These are phyloP conservation scores for Fusarium pininemorale DNA, from an alignment of 2,329 filamentous ascomycete species.

Conservation along the genomic window DNA sequence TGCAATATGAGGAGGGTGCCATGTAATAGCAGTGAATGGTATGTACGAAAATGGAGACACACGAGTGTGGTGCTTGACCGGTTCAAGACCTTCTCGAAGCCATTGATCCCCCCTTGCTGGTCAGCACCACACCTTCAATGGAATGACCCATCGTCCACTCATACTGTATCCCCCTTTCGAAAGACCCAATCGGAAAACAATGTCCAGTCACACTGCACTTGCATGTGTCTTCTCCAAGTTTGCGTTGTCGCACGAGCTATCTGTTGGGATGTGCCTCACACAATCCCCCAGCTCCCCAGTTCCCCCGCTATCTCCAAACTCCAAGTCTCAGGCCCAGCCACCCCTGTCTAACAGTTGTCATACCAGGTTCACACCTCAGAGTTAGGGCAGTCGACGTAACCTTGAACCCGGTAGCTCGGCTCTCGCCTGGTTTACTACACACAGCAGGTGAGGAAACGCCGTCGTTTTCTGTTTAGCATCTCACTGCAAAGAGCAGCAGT, in stretches of 20 bases:
- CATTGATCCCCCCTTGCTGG: neutral
- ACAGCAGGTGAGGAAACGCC: neutral
- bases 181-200: neutral
- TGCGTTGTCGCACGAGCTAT: neutral
- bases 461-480: neutral
- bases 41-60: neutral
- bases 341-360: neutral
- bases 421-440: conserved; percentile 2
- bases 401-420: neutral
- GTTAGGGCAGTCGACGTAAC: neutral
- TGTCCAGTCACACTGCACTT: neutral
- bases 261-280: neutral
- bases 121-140: neutral
- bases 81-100: neutral
- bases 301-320: conserved; percentile 1
- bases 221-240: neutral
- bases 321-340: neutral
- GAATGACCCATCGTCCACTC: neutral
- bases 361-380: neutral
- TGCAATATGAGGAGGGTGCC: neutral
- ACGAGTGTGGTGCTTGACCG: neutral
- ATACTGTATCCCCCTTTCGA: neutral
- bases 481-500: neutral
- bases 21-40: neutral
- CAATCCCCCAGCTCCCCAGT: neutral